Conservation (phyloP, 768 basidiomycete species). For the Hypholoma sublateritium region DNA sequence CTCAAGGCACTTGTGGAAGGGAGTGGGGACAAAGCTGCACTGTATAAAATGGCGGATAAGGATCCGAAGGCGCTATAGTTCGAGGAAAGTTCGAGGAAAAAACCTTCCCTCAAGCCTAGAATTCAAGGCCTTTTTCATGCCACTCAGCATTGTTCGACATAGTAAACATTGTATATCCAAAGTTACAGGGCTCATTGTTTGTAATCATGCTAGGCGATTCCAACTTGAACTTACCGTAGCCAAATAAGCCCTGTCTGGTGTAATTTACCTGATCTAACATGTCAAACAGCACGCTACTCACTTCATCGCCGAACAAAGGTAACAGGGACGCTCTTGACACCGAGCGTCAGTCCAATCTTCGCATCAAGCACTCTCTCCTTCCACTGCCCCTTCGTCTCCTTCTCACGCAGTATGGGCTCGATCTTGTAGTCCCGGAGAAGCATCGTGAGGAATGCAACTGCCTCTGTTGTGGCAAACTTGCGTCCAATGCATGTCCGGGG, state of each 20-base stretch:
- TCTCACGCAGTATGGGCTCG: constrained; percentile 38
- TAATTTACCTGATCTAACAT: too few relatives aligned
- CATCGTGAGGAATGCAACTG: constrained; percentile 52
- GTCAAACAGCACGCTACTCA: too few relatives aligned
- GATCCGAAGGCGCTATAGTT: background rate
- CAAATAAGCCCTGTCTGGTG: too few relatives aligned
- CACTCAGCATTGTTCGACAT: too few relatives aligned
- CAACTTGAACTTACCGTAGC: too few relatives aligned
- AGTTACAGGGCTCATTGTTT: too few relatives aligned
- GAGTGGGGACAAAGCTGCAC: background rate
- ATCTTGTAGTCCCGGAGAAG: constrained; percentile 54
- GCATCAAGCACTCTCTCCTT: constrained; percentile 35
- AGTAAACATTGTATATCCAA: too few relatives aligned
- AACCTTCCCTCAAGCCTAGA: too few relatives aligned
- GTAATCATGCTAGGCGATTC: too few relatives aligned
- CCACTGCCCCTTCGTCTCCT: constrained; percentile 42
- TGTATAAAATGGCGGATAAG: background rate
- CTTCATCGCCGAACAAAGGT: constrained; percentile 18
- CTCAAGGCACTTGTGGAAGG: background rate
- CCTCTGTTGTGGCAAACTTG: constrained; percentile 53
- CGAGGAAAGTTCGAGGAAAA: too few relatives aligned
- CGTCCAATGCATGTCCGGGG: constrained; percentile 55
- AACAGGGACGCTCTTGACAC: constrained; percentile 32
- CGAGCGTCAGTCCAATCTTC: constrained; percentile 33
- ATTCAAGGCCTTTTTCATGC: too few relatives aligned